phyloP scores from a whole-genome alignment of 202 grass and related monocot species.

The Carex arenaria region DNA sequence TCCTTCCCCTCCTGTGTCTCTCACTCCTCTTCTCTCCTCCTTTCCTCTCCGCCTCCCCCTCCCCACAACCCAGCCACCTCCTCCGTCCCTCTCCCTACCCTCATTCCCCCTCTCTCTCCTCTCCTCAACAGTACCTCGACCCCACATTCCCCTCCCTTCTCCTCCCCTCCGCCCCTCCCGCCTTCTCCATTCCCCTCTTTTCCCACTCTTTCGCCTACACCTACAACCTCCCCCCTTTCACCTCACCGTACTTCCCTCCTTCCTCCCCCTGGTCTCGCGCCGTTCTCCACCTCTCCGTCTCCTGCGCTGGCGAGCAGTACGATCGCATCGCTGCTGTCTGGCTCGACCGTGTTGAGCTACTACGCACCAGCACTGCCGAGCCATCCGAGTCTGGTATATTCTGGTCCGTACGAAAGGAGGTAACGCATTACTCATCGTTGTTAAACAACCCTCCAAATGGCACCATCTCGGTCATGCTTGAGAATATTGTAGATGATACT shows the following conservation, averaged over 20 bases:
- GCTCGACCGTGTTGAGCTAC: constrained; percentile 75
- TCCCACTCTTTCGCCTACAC: constrained; percentile 67
- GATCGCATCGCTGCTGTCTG: constrained; percentile 83
- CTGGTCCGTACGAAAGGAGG: constrained; percentile 77
- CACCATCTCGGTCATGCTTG: constrained; percentile 72
- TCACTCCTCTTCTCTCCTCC: neutral
- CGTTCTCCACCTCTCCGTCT: constrained; percentile 66
- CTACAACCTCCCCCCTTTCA: constrained; percentile 53
- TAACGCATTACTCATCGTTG: constrained; percentile 53
- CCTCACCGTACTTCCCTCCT: constrained; percentile 42
- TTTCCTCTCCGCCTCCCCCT: neutral
- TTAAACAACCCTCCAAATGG: constrained; percentile 42
- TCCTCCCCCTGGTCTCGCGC: constrained; percentile 51
- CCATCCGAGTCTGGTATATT: constrained; percentile 52
- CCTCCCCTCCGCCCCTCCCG: constrained; percentile 17
- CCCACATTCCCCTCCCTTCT: constrained; percentile 43
- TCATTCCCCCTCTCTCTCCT: neutral
- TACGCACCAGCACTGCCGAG: constrained; percentile 87
- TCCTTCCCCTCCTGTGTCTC: neutral
- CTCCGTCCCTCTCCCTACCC: constrained; percentile 6
- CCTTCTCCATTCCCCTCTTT: constrained; percentile 60
- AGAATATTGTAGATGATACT: constrained; percentile 78
- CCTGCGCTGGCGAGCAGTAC: constrained; percentile 75
- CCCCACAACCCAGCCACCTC: neutral
- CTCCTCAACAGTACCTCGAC: constrained; percentile 50